phyloP scores from a whole-genome alignment of 305 asterid genomes.

The Striga hermonthica region DNA sequence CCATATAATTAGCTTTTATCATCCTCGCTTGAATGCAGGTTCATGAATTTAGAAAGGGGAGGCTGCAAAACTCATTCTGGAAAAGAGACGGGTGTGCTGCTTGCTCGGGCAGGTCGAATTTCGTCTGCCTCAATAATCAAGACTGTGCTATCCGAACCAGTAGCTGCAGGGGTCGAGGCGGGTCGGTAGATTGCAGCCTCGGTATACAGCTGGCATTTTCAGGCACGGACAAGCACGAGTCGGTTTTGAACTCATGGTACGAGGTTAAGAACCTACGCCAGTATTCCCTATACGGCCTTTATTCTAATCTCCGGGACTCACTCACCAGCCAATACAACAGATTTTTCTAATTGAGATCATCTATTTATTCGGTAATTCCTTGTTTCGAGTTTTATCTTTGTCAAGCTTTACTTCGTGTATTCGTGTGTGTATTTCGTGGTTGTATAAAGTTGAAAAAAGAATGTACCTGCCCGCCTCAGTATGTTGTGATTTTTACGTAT shows the following conservation, averaged over 20 bases:
- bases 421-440: neutral
- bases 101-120: slow-evolving; percentile 61
- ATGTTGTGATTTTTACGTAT: neutral
- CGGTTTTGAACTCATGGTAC: slow-evolving; percentile 92
- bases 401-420: neutral
- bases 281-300: slow-evolving; percentile 77
- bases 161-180: slow-evolving; percentile 71
- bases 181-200: slow-evolving; percentile 78
- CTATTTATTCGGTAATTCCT: slow-evolving; percentile 25
- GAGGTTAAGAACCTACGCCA: slow-evolving; percentile 89
- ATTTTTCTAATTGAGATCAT: slow-evolving; percentile 40
- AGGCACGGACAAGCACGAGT: slow-evolving; percentile 83
- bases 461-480: neutral
- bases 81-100: slow-evolving; percentile 88
- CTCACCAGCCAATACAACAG: slow-evolving; percentile 74
- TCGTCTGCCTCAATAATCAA: slow-evolving; percentile 83
- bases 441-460: slow-evolving; percentile 10
- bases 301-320: slow-evolving; percentile 67
- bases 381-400: neutral
- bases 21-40: slow-evolving; percentile 45
- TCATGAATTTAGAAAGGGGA: slow-evolving; percentile 83
- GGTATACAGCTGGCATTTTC: slow-evolving; percentile 92
- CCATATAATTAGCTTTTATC: neutral
- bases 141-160: slow-evolving; percentile 83
- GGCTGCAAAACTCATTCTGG: slow-evolving; percentile 91